Percentiles rank a stretch among this genome's conserved stretches.
phyloP scores from a whole-genome alignment of 345 rosid genomes.

The Eucalyptus urophylla region DNA sequence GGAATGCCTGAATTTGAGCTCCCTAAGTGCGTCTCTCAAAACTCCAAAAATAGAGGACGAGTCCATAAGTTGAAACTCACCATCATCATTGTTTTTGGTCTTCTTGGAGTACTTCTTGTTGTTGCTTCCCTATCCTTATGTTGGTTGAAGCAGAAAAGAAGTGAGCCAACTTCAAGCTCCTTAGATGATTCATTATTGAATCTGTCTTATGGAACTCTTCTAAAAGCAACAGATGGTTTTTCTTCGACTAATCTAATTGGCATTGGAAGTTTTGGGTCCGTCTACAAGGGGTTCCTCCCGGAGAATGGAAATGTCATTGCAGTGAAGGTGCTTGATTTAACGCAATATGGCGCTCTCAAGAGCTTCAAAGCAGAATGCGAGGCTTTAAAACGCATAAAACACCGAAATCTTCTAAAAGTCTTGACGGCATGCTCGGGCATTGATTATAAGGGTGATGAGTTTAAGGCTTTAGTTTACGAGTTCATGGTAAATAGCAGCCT shows the following conservation, averaged over 20 bases:
- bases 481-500: background rate
- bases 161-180: fast-evolving
- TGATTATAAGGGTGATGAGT: background rate
- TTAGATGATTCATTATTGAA: background rate
- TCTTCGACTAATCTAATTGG: background rate
- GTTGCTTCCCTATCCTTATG: background rate
- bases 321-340: background rate
- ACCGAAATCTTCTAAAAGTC: background rate
- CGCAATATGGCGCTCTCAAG: background rate
- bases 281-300: background rate
- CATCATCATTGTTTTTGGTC: background rate
- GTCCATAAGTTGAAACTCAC: background rate
- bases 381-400: background rate
- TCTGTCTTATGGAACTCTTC: background rate
- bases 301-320: background rate
- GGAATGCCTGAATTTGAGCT: background rate
- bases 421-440: background rate
- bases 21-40: background rate
- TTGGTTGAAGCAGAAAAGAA: background rate
- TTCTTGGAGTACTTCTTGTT: background rate
- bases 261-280: background rate
- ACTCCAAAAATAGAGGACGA: background rate
- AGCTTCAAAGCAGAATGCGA: background rate
- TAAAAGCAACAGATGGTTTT: background rate
- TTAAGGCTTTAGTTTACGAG: background rate